Conservation (phyloP, 176 grass and related monocot genomes). For the Aegilops longissima region DNA sequence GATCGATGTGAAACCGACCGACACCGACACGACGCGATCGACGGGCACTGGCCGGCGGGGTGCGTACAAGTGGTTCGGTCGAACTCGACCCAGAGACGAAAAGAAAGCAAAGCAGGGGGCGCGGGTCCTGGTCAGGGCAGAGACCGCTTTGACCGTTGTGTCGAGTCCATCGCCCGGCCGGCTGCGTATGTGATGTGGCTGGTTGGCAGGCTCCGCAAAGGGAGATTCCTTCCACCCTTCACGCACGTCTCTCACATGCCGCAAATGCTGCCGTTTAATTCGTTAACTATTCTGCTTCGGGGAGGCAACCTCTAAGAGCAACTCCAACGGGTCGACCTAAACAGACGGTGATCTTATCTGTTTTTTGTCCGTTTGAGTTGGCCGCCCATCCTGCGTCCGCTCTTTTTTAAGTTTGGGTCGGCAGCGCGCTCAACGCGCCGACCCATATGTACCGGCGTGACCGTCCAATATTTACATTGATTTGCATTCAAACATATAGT, state of each 20-base stretch:
- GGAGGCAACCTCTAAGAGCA: background rate
- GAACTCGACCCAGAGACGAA: background rate
- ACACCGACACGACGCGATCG: constrained; percentile 34
- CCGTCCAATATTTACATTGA: no score
- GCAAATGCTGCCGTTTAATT: background rate
- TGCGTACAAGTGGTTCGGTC: constrained; percentile 22
- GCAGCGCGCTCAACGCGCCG: no score
- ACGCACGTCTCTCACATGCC: constrained; percentile 5
- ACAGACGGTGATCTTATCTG: no score
- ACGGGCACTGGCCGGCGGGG: background rate
- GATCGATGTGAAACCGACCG: background rate
- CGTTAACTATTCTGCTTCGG: background rate
- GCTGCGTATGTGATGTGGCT: background rate
- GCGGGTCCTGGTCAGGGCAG: constrained; percentile 24
- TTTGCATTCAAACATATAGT: no score
- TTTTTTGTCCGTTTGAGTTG: no score
- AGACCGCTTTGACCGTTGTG: constrained; percentile 38
- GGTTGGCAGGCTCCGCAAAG: constrained; percentile 32
- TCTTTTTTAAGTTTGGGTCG: no score
- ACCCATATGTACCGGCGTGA: no score
- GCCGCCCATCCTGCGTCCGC: no score
- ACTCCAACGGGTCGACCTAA: no score
- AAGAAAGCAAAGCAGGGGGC: background rate
- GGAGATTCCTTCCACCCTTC: constrained; percentile 3
- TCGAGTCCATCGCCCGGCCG: background rate